Evolutionary conservation across 176 grass and related monocot genomes (phyloP).

Genomic region (Hordeum marinum): DNA sequence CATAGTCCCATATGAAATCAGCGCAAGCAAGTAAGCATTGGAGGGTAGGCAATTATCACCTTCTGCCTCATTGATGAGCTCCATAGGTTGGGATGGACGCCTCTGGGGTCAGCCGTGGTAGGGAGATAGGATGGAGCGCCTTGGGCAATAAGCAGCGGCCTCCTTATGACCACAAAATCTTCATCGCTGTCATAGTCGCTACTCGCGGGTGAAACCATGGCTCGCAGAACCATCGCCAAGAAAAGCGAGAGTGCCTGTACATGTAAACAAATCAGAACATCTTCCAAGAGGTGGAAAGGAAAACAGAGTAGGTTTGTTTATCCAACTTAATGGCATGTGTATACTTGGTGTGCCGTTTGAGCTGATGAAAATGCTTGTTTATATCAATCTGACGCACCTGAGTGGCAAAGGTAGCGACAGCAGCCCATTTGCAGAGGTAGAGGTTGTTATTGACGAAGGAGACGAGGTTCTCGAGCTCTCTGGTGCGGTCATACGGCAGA

Average conservation of each 20-base stretch:
- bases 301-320: background rate
- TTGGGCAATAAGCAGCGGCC: conserved; percentile 68
- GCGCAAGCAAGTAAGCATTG: background rate
- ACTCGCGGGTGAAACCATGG: conserved; percentile 32
- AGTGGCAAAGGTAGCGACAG: conserved; percentile 38
- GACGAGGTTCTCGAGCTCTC: conserved; percentile 60
- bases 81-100: conserved; percentile 57
- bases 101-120: conserved; percentile 33
- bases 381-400: conserved; percentile 34
- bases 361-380: background rate
- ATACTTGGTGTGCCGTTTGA: background rate
- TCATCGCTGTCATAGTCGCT: conserved; percentile 79
- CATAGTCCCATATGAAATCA: background rate
- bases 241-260: conserved; percentile 71
- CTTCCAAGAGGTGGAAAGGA: background rate
- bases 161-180: conserved; percentile 85
- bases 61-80: conserved; percentile 82
- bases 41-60: conserved; percentile 33
- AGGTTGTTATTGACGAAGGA: conserved; percentile 67
- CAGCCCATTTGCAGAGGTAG: conserved; percentile 62
- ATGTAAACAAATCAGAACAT: background rate
- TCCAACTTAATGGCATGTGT: background rate
- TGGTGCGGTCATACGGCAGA: conserved; percentile 73
- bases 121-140: conserved; percentile 48
- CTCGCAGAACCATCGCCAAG: conserved; percentile 62